phyloP scores from a whole-genome alignment of 2,329 filamentous ascomycete species.

The Sporothrix pseudoabietina region DNA sequence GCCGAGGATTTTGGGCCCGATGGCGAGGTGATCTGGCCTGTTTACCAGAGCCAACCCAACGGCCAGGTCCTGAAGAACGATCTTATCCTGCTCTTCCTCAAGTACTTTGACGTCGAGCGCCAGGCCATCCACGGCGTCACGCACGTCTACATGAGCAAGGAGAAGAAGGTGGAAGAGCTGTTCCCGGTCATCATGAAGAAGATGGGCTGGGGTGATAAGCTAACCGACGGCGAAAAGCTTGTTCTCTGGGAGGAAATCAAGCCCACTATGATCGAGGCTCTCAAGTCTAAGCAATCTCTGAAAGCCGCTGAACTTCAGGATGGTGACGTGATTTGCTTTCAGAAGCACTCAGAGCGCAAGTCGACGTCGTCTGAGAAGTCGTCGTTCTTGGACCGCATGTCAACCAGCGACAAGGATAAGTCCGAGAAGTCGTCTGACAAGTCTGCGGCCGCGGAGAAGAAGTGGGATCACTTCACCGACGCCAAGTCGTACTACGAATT shows the following conservation, averaged over 20 bases:
- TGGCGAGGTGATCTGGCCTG: conserved; percentile 72
- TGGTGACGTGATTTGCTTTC: conserved; percentile 95
- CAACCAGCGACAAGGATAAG: not conserved
- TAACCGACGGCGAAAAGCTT: conserved; percentile 62
- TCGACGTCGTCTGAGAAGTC: conserved; percentile 42
- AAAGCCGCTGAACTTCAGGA: conserved; percentile 94
- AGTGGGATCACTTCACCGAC: conserved; percentile 63
- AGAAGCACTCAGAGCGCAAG: conserved; percentile 59
- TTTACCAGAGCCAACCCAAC: conserved; percentile 60
- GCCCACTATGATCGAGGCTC: conserved; percentile 90
- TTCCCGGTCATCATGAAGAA: conserved; percentile 73
- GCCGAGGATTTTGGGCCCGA: conserved; percentile 66
- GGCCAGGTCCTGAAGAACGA: conserved; percentile 62
- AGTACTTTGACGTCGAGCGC: conserved; percentile 79
- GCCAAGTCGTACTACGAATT: conserved; percentile 92
- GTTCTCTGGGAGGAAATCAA: conserved; percentile 97
- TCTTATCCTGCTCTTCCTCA: conserved; percentile 82
- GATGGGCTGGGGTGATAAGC: conserved; percentile 83
- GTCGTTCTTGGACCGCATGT: conserved; percentile 34
- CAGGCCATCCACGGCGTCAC: conserved; percentile 77
- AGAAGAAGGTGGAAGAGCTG: conserved; percentile 85
- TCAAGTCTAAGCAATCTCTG: conserved; percentile 88
- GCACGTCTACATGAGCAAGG: conserved; percentile 83
- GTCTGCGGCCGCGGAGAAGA: conserved; percentile 41
- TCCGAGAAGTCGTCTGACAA: conserved; percentile 43